Evolutionary conservation across 192 early-diverging fungal genomes (phyloP).

Genomic region (Rhizophlyctis rosea): DNA sequence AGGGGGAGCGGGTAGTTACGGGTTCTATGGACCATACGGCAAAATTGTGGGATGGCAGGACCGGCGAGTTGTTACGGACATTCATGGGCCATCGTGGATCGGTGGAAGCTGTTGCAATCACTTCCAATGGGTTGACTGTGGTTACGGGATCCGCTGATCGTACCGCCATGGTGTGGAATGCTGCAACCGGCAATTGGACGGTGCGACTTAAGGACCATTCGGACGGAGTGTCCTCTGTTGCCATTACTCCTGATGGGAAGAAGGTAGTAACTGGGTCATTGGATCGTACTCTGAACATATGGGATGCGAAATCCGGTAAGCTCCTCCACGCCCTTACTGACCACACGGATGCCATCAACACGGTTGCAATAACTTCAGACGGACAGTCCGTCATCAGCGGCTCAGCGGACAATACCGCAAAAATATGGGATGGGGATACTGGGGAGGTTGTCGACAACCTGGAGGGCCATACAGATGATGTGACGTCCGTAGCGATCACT

Average conservation of each 20-base stretch:
- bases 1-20: constrained; percentile 30
- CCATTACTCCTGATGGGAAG: constrained; percentile 3
- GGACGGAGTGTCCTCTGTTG: constrained; percentile 3
- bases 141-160: constrained; percentile 15
- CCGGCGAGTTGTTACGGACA: constrained; percentile 51
- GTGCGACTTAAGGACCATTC: constrained; percentile 10
- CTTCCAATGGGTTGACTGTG: constrained; percentile 9
- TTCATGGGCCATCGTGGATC: constrained; percentile 58
- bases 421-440: not conserved
- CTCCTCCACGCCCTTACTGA: constrained; percentile 6
- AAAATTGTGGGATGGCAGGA: constrained; percentile 68
- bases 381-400: not conserved
- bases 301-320: constrained; percentile 3
- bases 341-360: not conserved
- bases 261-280: constrained; percentile 15
- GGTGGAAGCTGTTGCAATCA: not conserved
- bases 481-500: constrained; percentile 5
- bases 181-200: not conserved
- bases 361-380: constrained; percentile 2
- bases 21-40: constrained; percentile 53
- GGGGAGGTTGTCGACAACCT: not conserved
- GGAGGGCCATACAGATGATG: constrained; percentile 8
- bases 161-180: constrained; percentile 2
- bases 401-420: not conserved
- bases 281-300: constrained; percentile 14